Base-by-base conservation (phyloP, 2,329 filamentous ascomycete species). In the Aureobasidium sp. region DNA sequence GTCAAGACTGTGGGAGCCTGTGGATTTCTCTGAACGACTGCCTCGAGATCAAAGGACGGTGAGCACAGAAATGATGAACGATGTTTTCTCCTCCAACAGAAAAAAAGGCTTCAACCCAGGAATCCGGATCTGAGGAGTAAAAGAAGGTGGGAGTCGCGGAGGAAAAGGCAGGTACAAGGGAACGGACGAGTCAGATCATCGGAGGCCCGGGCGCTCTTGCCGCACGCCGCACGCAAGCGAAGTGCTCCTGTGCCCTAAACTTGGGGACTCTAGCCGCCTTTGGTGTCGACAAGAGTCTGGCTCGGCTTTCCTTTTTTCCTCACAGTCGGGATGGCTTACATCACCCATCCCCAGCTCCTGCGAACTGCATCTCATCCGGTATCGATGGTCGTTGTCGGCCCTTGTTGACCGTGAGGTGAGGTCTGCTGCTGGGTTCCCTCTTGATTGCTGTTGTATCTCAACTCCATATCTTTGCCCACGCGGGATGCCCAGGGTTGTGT, bases 151-250 rank as follows among this genome's bases (percentile, higher is more conserved):
- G 43, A 47, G 55, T 47, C 42, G 31, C 37, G 43, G 46, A 47
- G 55, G 42, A 47, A 47, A 58, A 49, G 55, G 55, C 55, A 58
- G 55, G 55, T 58, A 58, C 55, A 58, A 58, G 55, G 43, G 33
- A 40, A 58, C 53, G 13, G 42, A 19, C 53, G 53, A 57, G 38
- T 57, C 50, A 54, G 50, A 42, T 54, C 50, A 21, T 31, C n/a
- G 37, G 37, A 37, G 51, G 51, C 38, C 51, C n/a, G 37, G 40
- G 51, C 51, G 37, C 23, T 46, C 33, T 53, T 53, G 49, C 49
- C 49, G 49, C 35, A 53, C 49, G 33, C 49, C 49, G 49, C 35
- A 40, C 49, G 38, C 53, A 57, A 57, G 53, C 53, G 53, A 57
- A 42, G 21, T 27, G 17, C 51, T 33, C 27, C 37, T 54, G 21